Percentiles rank a stretch among this genome's conserved stretches.
These are phyloP conservation scores for Kodamaea arcana DNA, from an alignment of 1,139 yeast species.

Conservation along the genomic window DNA sequence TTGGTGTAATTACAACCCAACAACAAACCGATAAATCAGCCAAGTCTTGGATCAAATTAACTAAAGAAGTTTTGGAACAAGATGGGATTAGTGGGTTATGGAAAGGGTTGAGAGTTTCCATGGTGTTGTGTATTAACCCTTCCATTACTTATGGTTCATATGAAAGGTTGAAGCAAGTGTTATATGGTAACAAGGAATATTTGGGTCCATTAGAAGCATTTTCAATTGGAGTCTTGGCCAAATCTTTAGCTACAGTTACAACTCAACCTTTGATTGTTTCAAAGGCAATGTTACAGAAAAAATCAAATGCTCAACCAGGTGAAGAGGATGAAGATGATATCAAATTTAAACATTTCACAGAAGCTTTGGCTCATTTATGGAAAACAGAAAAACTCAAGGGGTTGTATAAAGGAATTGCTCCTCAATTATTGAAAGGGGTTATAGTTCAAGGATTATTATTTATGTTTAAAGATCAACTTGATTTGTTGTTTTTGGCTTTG, in stretches of 20 bases:
- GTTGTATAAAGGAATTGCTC: slow-evolving; percentile 75
- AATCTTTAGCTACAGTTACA: slow-evolving; percentile 71
- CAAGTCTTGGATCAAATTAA: slow-evolving; percentile 43
- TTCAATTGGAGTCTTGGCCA: slow-evolving; percentile 72
- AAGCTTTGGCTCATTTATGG: slow-evolving; percentile 48
- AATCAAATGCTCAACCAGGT: slow-evolving; percentile 20
- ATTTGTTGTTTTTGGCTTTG: slow-evolving; percentile 40
- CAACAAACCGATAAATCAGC: slow-evolving; percentile 63
- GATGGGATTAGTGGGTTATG: slow-evolving; percentile 75
- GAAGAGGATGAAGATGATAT: slow-evolving; percentile 31
- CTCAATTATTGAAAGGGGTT: slow-evolving; percentile 79
- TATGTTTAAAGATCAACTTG: slow-evolving; percentile 73
- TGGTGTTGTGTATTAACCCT: slow-evolving; percentile 78
- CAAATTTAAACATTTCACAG: slow-evolving; percentile 47
- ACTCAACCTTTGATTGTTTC: slow-evolving; percentile 87
- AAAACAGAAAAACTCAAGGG: slow-evolving; percentile 49
- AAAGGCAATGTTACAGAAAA: slow-evolving; percentile 75
- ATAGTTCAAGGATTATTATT: slow-evolving; percentile 82
- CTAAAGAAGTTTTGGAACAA: slow-evolving; percentile 54
- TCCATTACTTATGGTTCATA: slow-evolving; percentile 84
- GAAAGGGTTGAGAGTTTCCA: slow-evolving; percentile 79
- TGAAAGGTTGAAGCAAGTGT: slow-evolving; percentile 58
- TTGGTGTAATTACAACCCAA: slow-evolving; percentile 76
- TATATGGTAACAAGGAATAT: slow-evolving; percentile 44
- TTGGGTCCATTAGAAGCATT: slow-evolving; percentile 68